phyloP scores from a whole-genome alignment of 495 filamentous ascomycete species.

The Penicillium odoratum region DNA sequence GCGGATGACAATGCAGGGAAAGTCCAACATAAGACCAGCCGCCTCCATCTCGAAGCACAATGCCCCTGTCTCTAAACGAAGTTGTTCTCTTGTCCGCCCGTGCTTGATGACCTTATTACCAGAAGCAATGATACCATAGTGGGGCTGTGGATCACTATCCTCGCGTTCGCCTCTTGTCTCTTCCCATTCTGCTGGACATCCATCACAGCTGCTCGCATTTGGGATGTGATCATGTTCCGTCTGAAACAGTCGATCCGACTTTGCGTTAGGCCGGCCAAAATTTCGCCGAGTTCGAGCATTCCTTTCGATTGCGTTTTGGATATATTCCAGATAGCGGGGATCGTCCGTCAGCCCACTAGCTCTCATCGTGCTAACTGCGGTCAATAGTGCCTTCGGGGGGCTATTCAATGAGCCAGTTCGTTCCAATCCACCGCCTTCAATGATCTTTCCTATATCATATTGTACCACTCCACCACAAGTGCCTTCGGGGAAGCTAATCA shows the following conservation, averaged over 20 bases:
- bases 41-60: slow-evolving; percentile 9
- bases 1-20: slow-evolving; percentile 8
- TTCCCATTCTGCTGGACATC: slow-evolving; percentile 6
- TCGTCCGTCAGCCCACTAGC: slow-evolving; percentile 18
- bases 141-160: slow-evolving; percentile 3
- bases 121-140: slow-evolving; percentile 11
- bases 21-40: slow-evolving; percentile 9
- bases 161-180: slow-evolving; percentile 6
- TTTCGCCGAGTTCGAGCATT: slow-evolving; percentile 21
- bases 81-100: slow-evolving; percentile 9
- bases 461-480: slow-evolving; percentile 11
- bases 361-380: slow-evolving; percentile 24
- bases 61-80: slow-evolving; percentile 6
- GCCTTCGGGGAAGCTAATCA: slow-evolving; percentile 24
- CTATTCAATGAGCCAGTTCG: slow-evolving; percentile 31
- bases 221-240: slow-evolving; percentile 2
- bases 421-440: slow-evolving; percentile 40
- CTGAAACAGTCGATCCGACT: slow-evolving; percentile 7
- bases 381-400: slow-evolving; percentile 26
- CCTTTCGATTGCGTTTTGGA: slow-evolving; percentile 21
- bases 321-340: slow-evolving; percentile 16
- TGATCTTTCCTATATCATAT: slow-evolving; percentile 9
- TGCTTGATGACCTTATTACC: slow-evolving; percentile 8
- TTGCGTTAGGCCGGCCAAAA: slow-evolving; percentile 2
- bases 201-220: slow-evolving; percentile 2